Conservation (phyloP, 306 rosid species). For the Acacia acuminata region DNA sequence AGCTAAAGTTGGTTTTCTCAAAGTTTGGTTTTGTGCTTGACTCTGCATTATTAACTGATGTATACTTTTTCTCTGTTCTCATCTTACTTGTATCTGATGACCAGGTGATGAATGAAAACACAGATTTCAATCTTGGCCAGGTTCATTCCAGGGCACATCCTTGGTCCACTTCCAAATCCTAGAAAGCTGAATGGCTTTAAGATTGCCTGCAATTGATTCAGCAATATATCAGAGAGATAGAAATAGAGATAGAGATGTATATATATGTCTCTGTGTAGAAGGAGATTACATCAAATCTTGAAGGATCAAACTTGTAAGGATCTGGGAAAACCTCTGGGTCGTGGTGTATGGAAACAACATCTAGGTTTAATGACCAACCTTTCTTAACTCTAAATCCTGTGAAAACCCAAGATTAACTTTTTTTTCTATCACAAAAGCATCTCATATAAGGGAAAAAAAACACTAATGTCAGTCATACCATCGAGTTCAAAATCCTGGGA, state of each 20-base stretch:
- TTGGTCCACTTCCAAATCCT: conserved; percentile 88
- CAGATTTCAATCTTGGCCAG: conserved; percentile 82
- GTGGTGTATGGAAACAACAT: conserved; percentile 89
- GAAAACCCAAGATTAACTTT: conserved; percentile 20
- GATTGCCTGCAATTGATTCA: conserved; percentile 50
- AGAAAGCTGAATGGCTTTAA: conserved; percentile 74
- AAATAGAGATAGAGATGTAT: neutral
- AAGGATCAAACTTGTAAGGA: conserved; percentile 73
- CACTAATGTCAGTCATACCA: conserved; percentile 39
- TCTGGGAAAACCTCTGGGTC: conserved; percentile 59
- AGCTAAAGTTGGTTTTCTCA: neutral
- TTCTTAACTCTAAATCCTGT: conserved; percentile 74
- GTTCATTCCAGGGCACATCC: conserved; percentile 94
- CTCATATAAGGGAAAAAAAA: neutral
- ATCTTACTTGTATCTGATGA: conserved; percentile 74
- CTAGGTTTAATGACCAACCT: conserved; percentile 83
- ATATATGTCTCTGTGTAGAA: neutral
- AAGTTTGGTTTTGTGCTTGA: neutral
- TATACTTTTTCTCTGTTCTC: neutral
- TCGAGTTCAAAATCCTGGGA: conserved; percentile 81
- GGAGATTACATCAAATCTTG: conserved; percentile 76
- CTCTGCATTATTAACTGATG: neutral
- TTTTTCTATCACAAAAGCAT: neutral
- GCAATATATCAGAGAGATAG: neutral
- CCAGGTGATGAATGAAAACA: conserved; percentile 77